These are phyloP conservation scores for Linnemannia hyalina DNA, from an alignment of 192 early-diverging fungal species.

Conservation along the genomic window DNA sequence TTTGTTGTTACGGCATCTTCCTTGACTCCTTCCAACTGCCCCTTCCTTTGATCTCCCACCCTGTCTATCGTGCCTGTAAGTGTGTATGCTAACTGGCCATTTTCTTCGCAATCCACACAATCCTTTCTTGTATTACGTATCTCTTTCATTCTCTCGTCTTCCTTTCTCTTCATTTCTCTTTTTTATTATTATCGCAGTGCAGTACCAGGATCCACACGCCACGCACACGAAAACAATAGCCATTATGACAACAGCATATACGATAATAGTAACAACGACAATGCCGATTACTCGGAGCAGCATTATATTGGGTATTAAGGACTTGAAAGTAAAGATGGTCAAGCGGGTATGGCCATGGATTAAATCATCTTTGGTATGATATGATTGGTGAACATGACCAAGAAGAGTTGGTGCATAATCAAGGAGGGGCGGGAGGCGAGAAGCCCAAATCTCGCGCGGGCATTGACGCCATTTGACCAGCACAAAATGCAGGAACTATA, in stretches of 20 bases:
- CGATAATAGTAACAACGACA: constrained; percentile 2
- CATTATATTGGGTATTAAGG: constrained; percentile 19
- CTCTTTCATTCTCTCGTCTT: not conserved
- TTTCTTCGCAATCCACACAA: not conserved
- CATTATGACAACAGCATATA: constrained; percentile 21
- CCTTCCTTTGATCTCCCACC: not conserved
- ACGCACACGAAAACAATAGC: not conserved
- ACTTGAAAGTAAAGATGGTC: not conserved
- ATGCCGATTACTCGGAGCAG: not conserved
- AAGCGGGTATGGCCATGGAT: constrained; percentile 19
- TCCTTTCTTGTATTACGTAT: not conserved
- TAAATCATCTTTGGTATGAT: constrained; percentile 20
- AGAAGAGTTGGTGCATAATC: constrained; percentile 29
- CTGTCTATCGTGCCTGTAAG: not conserved
- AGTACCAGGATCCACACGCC: too few relatives aligned
- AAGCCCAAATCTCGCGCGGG: constrained; percentile 81
- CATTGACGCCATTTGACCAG: constrained; percentile 85
- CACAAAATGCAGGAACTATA: constrained; percentile 76
- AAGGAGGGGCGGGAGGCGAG: constrained; percentile 32
- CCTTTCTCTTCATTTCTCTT: too few relatives aligned
- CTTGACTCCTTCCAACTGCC: not conserved
- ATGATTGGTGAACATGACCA: constrained; percentile 39
- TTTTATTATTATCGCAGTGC: too few relatives aligned
- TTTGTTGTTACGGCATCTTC: not conserved
- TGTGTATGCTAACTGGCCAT: not conserved